Conservation (phyloP, 257 asterid genomes). For the Petunia secreta region DNA sequence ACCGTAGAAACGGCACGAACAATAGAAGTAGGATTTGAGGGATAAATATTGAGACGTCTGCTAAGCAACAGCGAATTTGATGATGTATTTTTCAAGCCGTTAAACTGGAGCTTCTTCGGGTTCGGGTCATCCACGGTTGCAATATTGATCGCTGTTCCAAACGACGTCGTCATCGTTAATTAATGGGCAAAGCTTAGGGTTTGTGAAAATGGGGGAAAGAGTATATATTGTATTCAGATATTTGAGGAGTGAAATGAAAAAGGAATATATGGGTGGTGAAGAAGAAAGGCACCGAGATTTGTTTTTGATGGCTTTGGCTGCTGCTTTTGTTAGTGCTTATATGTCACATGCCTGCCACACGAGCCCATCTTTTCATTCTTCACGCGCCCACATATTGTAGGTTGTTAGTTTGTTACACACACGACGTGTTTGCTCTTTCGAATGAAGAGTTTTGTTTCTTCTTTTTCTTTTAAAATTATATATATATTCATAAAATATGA, state of each 20-base stretch:
- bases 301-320: not conserved
- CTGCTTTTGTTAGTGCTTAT: not conserved
- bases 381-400: not conserved
- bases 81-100: constrained; percentile 37
- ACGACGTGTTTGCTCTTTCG: not conserved
- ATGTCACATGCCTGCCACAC: constrained; percentile 33
- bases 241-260: not conserved
- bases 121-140: constrained; percentile 5
- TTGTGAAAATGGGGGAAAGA: constrained; percentile 25
- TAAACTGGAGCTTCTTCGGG: constrained; percentile 36
- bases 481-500: too few species aligned
- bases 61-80: constrained; percentile 43
- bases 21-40: constrained; percentile 37
- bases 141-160: constrained; percentile 36
- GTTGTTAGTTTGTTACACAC: not conserved
- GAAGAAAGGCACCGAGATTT: not conserved
- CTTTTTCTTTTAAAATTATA: too few species aligned
- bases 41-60: constrained; percentile 34
- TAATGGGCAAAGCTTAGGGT: not conserved
- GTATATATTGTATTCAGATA: not conserved
- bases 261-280: constrained; percentile 22
- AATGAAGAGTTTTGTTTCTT: too few species aligned
- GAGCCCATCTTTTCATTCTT: constrained; percentile 3
- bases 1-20: constrained; percentile 86
- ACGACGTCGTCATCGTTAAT: constrained; percentile 44